Percentiles rank a stretch among this genome's conserved stretches.
Conservation (phyloP, 2,329 filamentous ascomycete genomes). For the Calonectria pseudoreteaudii region DNA sequence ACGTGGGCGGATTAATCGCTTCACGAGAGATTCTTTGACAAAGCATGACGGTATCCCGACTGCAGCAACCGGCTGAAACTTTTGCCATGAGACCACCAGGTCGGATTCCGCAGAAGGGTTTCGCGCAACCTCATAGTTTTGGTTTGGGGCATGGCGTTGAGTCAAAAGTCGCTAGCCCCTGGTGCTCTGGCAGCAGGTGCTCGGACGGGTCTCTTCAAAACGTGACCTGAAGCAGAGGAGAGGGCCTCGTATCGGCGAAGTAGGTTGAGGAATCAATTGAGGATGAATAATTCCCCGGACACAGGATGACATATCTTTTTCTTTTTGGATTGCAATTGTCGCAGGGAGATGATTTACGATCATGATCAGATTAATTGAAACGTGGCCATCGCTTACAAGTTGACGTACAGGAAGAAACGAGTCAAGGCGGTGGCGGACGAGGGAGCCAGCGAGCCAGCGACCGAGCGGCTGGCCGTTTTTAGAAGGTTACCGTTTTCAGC, state of each 20-base stretch:
- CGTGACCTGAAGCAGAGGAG: slow-evolving; percentile 7
- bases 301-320: neutral
- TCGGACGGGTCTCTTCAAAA: neutral
- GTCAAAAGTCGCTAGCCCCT: neutral
- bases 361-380: neutral
- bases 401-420: neutral
- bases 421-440: neutral
- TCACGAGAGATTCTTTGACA: neutral
- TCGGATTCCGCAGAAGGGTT: neutral
- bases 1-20: neutral
- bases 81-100: neutral
- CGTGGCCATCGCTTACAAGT: neutral
- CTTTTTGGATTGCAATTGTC: neutral
- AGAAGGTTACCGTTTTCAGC: neutral
- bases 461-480: neutral
- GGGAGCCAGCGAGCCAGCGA: neutral
- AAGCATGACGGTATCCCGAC: neutral
- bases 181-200: neutral
- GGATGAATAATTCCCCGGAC: neutral
- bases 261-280: neutral
- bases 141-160: neutral
- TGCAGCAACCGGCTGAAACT: neutral
- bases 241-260: neutral
- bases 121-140: neutral
- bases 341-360: neutral